These are phyloP conservation scores for Claviceps sp. DNA, from an alignment of 2,329 filamentous ascomycete species.

Conservation along the genomic window DNA sequence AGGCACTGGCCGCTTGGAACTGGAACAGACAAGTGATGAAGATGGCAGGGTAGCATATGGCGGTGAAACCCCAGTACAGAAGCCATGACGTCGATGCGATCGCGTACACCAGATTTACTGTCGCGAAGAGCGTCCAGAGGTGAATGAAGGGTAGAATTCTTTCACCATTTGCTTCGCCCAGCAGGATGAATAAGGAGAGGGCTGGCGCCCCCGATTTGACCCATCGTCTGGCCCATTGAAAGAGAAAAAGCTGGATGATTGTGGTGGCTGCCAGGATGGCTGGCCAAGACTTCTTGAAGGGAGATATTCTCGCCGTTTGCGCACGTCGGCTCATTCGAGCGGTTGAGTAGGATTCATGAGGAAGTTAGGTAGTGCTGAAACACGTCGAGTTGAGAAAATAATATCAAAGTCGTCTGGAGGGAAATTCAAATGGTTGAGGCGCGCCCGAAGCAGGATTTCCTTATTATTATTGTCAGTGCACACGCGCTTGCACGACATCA, in stretches of 20 bases:
- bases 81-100: constrained; percentile 6
- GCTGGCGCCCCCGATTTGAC: constrained; percentile 1
- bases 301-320: not conserved
- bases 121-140: constrained; percentile 3
- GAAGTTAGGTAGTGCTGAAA: not conserved
- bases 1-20: not conserved
- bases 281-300: not conserved
- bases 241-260: not conserved
- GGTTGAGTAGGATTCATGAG: not conserved
- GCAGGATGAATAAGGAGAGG: constrained; percentile 1
- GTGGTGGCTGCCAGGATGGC: constrained; percentile 3
- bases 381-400: not conserved
- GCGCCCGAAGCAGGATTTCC: not conserved
- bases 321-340: not conserved
- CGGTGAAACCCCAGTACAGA: constrained; percentile 2
- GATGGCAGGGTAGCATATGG: constrained; percentile 4
- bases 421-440: not conserved
- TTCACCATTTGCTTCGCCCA: constrained; percentile 1
- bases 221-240: constrained; percentile 4
- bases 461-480: too few relatives aligned
- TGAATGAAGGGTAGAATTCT: constrained; percentile 2
- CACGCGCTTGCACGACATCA: too few relatives aligned
- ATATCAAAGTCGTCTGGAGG: not conserved
- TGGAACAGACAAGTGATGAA: constrained; percentile 2
- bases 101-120: constrained; percentile 3